Percentiles rank a stretch among this genome's conserved stretches.
Conservation (phyloP, 177 flowering plant genomes). For the Vitis hybrid region DNA sequence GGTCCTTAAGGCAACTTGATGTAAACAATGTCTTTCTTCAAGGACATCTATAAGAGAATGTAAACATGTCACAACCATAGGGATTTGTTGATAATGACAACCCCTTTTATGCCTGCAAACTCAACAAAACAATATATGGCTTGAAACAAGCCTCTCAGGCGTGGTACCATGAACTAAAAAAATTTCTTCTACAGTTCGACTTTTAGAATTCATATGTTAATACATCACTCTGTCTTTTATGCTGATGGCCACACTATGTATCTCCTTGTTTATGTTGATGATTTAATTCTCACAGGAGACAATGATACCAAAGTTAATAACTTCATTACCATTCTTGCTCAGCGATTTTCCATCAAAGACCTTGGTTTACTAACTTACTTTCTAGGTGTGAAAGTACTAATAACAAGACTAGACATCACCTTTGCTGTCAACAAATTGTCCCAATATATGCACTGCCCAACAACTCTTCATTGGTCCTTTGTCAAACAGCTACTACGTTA, state of each 20-base stretch:
- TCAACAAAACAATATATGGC: conserved; percentile 7
- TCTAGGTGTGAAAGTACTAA: background rate
- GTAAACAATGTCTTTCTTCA: conserved; percentile 15
- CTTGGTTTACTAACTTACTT: background rate
- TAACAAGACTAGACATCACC: conserved; percentile 1
- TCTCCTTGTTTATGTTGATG: too few relatives aligned
- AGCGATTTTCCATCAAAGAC: too few relatives aligned
- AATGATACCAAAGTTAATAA: conserved; percentile 1
- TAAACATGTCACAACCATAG: conserved; percentile 12
- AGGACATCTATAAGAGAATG: conserved; percentile 4
- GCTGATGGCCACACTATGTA: background rate
- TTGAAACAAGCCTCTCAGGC: conserved; percentile 17
- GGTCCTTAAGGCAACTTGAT: conserved; percentile 8
- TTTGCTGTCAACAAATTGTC: background rate
- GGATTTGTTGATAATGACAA: background rate
- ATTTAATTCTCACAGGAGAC: background rate
- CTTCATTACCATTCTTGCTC: background rate
- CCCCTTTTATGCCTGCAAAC: conserved; percentile 9
- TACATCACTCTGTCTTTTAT: background rate
- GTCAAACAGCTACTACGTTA: conserved; percentile 1
- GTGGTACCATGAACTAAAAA: background rate
- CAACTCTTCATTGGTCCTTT: background rate
- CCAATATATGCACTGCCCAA: background rate
- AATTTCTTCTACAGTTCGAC: background rate
- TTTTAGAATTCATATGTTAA: background rate